Conservation (phyloP, 2,329 filamentous ascomycete species). For the Trichoderma polysporum region DNA sequence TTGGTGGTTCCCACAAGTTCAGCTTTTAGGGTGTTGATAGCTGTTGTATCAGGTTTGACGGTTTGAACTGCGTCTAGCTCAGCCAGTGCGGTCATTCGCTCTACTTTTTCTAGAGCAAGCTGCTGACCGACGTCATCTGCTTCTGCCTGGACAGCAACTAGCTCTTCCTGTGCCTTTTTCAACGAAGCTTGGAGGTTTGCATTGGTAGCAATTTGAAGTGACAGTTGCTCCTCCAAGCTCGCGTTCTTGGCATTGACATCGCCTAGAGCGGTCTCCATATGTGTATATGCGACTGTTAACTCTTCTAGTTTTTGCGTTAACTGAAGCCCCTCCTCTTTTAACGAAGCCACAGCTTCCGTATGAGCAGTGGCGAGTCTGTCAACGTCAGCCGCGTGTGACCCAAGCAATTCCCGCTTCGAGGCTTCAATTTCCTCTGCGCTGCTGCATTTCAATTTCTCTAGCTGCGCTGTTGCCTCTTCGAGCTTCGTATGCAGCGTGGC, state of each 20-base stretch:
- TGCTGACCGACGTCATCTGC: conserved; percentile 51
- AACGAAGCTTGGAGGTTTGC: conserved; percentile 39
- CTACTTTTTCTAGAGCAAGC: conserved; percentile 60
- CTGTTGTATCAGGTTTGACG: conserved; percentile 56
- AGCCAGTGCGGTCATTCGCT: conserved; percentile 57
- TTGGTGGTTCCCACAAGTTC: conserved; percentile 52
- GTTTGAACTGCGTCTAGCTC: conserved; percentile 60
- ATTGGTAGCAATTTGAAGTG: conserved; percentile 38
- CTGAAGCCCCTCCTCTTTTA: conserved; percentile 41
- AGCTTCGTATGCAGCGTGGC: conserved; percentile 38
- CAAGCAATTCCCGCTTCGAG: conserved; percentile 46
- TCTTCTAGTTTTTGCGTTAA: conserved; percentile 47
- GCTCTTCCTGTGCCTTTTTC: conserved; percentile 41
- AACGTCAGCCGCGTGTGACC: conserved; percentile 47
- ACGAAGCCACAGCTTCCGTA: conserved; percentile 41
- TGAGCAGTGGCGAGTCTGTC: conserved; percentile 47
- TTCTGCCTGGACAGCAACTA: conserved; percentile 49
- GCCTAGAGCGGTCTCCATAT: conserved; percentile 43
- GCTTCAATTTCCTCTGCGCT: conserved; percentile 47
- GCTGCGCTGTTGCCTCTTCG: conserved; percentile 43
- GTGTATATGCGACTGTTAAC: conserved; percentile 38
- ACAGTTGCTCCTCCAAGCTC: conserved; percentile 38
- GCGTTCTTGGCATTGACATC: conserved; percentile 39
- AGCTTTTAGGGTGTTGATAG: conserved; percentile 50
- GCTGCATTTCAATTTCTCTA: conserved; percentile 46